phyloP scores from a whole-genome alignment of 2,329 filamentous ascomycete genomes.

The Metarhizium guizhouense region DNA sequence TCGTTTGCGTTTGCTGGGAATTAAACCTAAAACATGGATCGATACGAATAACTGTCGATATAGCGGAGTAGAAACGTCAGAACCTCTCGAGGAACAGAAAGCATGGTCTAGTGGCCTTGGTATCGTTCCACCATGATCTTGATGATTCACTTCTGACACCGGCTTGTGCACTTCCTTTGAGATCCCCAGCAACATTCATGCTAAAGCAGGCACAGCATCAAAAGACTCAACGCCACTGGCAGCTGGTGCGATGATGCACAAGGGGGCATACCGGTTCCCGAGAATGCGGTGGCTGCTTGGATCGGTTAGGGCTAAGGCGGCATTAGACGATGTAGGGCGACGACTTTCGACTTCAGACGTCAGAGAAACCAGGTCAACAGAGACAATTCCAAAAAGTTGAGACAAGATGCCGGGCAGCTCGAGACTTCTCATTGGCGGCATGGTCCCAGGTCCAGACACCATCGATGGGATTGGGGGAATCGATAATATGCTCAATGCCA shows the following conservation, averaged over 20 bases:
- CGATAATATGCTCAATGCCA: neutral
- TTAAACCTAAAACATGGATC: neutral
- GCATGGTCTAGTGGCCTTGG: neutral
- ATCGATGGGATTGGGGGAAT: neutral
- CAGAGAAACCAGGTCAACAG: neutral
- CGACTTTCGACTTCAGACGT: neutral
- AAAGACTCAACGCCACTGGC: neutral
- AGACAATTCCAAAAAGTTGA: neutral
- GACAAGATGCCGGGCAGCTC: neutral
- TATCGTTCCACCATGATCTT: neutral
- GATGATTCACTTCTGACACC: slow-evolving; percentile 3
- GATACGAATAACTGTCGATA: neutral
- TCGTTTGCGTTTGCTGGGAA: too few relatives aligned
- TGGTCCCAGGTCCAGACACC: neutral
- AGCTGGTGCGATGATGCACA: neutral
- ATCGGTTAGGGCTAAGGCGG: neutral
- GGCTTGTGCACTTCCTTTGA: neutral
- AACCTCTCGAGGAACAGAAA: neutral
- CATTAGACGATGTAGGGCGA: neutral
- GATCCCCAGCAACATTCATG: neutral
- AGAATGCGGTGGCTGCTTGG: neutral
- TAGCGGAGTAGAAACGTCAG: neutral
- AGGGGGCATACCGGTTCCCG: neutral
- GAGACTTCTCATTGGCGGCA: neutral
- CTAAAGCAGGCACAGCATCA: neutral